Conservation (phyloP, 495 filamentous ascomycete genomes). For the Thozetella sp. region DNA sequence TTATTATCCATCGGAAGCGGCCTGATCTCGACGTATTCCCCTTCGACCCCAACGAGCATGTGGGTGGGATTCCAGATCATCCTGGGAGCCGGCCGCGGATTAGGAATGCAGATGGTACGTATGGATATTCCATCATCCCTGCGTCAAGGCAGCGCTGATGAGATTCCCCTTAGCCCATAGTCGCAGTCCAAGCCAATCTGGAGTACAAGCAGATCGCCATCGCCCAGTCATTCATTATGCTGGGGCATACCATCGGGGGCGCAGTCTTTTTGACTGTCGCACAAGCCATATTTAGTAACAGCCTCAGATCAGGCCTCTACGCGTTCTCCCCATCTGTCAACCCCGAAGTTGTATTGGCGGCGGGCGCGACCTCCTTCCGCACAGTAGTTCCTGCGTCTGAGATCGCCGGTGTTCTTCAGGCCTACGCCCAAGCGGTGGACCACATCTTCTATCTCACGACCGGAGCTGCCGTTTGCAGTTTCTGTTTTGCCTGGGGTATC, state of each 20-base stretch:
- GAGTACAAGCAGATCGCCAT: conserved; percentile 44
- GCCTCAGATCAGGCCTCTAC: conserved; percentile 29
- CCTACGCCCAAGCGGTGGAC: conserved; percentile 41
- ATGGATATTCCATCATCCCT: too few species aligned
- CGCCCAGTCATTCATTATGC: conserved; percentile 51
- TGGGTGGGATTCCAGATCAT: conserved; percentile 66
- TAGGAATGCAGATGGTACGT: conserved; percentile 46
- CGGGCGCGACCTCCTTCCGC: conserved; percentile 41
- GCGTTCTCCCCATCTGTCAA: conserved; percentile 38
- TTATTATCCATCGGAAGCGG: conserved; percentile 58
- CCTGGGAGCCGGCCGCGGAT: conserved; percentile 51
- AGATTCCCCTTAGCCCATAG: conserved; percentile 35
- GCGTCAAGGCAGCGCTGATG: too few species aligned
- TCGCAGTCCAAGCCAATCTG: conserved; percentile 56
- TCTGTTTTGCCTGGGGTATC: conserved; percentile 43
- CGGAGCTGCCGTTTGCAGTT: conserved; percentile 22
- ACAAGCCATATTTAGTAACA: conserved; percentile 51
- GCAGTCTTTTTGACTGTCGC: conserved; percentile 48
- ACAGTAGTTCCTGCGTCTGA: conserved; percentile 27
- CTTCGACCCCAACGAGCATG: conserved; percentile 38
- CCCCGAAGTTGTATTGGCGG: too few species aligned
- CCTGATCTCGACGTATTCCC: conserved; percentile 48
- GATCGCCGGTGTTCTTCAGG: conserved; percentile 30
- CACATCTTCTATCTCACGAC: conserved; percentile 39
- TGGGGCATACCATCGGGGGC: conserved; percentile 51